Evolutionary conservation across 345 rosid genomes (phyloP), one percentile per base, ranked within the genome.

Genomic region (Lepidium aucheri): DNA sequence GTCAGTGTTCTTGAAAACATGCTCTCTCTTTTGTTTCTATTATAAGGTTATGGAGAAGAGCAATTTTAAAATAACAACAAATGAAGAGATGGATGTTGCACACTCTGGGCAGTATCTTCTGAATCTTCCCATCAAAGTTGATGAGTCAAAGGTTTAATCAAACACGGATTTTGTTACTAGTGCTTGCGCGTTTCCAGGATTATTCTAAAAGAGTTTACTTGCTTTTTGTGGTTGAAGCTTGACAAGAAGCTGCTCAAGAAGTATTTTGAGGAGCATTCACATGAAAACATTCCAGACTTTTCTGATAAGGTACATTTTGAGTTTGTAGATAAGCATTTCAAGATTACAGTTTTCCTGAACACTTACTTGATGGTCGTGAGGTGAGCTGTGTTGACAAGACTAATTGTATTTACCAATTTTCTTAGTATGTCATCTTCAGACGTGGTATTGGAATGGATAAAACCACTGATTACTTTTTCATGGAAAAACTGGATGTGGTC

Each of bases 1-100:
- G 5, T 51, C 60, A 4, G 16, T 41, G 3, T 45, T 60, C 52
- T 53, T 49, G 22, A 43, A 46, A 4, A 28, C 7, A 6, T 60
- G 36, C 59, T 17, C 47, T 18, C 10, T 51, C 36, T 57, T 38
- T 35, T 58, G 34, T 22, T 10, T 14, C 34, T 35, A 38, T 36
- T 49, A 3, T 41, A 76, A 84, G 89, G 91, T 93, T 62, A 89
- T 93, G 96, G 84, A 85, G n/a, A 93, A 90, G 84, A 93, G 98
- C 79, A 93, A 93, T 72, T 93, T 93, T 69, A 93, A 90, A 73
- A 67, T 88, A 67, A 55, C 94, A 55, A 67, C 89, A 8, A 79
- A 86, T 57, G 98, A 90, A 7, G 98, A 93, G 87, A 83, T 86
- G 68, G 90, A 88, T 26, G 82, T 93, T 78, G 98, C 98, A 51